Conservation (phyloP, 257 asterid species). For the Gentiana dahurica region DNA sequence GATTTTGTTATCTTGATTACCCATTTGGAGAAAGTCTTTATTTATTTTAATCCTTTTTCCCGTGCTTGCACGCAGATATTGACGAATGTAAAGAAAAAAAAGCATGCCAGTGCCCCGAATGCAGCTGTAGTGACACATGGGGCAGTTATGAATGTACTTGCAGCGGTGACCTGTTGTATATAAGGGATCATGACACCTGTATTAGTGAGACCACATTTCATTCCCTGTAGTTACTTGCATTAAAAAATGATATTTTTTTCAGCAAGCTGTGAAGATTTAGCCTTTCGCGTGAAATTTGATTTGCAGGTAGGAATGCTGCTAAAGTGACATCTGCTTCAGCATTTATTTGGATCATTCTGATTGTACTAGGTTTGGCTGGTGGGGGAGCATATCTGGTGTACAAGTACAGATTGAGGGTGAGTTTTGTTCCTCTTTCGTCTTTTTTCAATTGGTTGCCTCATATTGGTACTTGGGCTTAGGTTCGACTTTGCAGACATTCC, state of each 20-base stretch:
- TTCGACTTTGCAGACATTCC: too few relatives aligned
- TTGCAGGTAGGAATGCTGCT: slow-evolving; percentile 46
- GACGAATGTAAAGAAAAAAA: slow-evolving; percentile 76
- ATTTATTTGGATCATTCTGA: slow-evolving; percentile 57
- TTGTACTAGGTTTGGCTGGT: slow-evolving; percentile 49
- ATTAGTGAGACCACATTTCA: slow-evolving; percentile 41
- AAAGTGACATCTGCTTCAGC: slow-evolving; percentile 67
- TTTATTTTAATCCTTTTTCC: slow-evolving; percentile 4
- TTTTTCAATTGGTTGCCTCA: neutral
- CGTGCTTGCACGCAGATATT: slow-evolving; percentile 32
- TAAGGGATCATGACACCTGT: slow-evolving; percentile 83
- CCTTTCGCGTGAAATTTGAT: slow-evolving; percentile 4
- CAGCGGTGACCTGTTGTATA: slow-evolving; percentile 54
- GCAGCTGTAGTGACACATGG: slow-evolving; percentile 80
- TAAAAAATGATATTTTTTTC: slow-evolving; percentile 1
- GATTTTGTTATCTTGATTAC: neutral
- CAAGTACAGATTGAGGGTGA: slow-evolving; percentile 67
- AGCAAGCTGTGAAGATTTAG: neutral
- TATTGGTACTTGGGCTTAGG: too few relatives aligned
- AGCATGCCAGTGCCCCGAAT: slow-evolving; percentile 81
- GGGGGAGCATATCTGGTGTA: slow-evolving; percentile 57
- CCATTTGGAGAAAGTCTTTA: slow-evolving; percentile 1
- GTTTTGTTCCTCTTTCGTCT: slow-evolving; percentile 12
- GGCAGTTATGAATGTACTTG: slow-evolving; percentile 84
- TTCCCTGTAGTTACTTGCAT: neutral